Conservation (phyloP, 768 basidiomycete genomes). For the Tricholoma terreum region DNA sequence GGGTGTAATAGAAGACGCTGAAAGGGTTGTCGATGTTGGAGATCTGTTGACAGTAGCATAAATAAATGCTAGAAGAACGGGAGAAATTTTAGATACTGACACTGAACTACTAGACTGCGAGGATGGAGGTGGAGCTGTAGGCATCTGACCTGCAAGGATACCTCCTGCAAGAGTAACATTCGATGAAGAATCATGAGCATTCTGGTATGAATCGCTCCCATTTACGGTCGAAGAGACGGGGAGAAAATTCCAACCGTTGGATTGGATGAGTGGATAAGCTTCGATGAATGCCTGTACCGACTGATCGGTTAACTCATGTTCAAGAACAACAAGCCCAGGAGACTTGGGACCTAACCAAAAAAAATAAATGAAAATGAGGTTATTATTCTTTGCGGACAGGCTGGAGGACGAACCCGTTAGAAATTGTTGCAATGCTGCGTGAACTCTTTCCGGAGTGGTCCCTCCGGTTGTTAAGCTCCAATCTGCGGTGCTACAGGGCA, state of each 20-base stretch:
- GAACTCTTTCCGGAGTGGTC: slow-evolving; percentile 48
- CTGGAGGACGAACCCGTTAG: slow-evolving; percentile 39
- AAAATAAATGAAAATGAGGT: neutral
- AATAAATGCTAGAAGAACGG: neutral
- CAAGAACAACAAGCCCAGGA: slow-evolving; percentile 78
- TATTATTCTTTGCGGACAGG: neutral
- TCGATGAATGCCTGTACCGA: slow-evolving; percentile 66
- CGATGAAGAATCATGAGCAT: slow-evolving; percentile 35
- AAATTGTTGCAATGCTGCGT: slow-evolving; percentile 52
- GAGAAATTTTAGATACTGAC: neutral
- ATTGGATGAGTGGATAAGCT: slow-evolving; percentile 58
- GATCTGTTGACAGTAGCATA: neutral
- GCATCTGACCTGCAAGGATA: slow-evolving; percentile 16
- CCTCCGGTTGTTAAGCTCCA: slow-evolving; percentile 56
- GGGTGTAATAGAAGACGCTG: neutral
- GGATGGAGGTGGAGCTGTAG: neutral
- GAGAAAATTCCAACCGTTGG: slow-evolving; percentile 68
- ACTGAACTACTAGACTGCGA: slow-evolving; percentile 1
- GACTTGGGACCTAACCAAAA: slow-evolving; percentile 52
- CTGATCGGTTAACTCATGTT: slow-evolving; percentile 72
- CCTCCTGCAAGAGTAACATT: slow-evolving; percentile 24
- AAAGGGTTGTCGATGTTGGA: neutral
- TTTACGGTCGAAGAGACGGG: slow-evolving; percentile 49
- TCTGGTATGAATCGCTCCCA: slow-evolving; percentile 43
- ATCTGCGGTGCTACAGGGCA: slow-evolving; percentile 57